Percentiles rank a stretch among this genome's conserved stretches.
These are phyloP conservation scores for Chaetoceros muelleri DNA, from an alignment of 108 stramenopile species.

Conservation along the genomic window DNA sequence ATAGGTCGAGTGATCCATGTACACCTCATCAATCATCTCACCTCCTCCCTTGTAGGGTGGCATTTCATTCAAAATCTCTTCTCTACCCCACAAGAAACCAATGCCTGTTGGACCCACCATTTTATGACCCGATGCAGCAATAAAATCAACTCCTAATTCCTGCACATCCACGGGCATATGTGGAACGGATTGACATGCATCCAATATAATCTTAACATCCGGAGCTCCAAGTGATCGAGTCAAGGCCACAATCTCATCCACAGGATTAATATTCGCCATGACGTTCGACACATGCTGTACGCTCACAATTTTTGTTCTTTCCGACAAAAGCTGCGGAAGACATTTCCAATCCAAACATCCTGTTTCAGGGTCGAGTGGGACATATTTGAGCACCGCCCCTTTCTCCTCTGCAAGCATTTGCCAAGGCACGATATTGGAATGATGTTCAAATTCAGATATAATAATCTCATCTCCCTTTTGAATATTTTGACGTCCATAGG, in stretches of 20 bases:
- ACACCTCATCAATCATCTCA: conserved; percentile 93
- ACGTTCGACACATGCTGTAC: conserved; percentile 90
- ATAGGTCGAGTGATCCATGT: conserved; percentile 77
- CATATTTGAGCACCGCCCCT: conserved; percentile 60
- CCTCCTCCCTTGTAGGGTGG: conserved; percentile 89
- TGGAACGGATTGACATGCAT: conserved; percentile 93
- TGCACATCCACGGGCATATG: conserved; percentile 87
- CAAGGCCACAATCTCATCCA: conserved; percentile 59
- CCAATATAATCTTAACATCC: conserved; percentile 70
- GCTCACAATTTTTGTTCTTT: conserved; percentile 80
- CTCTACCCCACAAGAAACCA: conserved; percentile 86
- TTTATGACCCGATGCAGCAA: conserved; percentile 96
- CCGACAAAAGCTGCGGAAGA: conserved; percentile 35
- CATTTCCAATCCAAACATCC: conserved; percentile 58
- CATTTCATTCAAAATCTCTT: conserved; percentile 73
- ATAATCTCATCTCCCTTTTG: conserved; percentile 82
- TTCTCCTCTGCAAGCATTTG: conserved; percentile 71
- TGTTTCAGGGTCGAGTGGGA: conserved; percentile 36
- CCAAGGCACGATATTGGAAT: conserved; percentile 95
- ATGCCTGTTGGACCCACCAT: conserved; percentile 97
- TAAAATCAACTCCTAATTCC: conserved; percentile 84
- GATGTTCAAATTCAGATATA: conserved; percentile 89
- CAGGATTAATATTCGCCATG: conserved; percentile 77
- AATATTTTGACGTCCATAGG: conserved; percentile 29
- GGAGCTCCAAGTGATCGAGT: conserved; percentile 47